Evolutionary conservation across 768 basidiomycete genomes (phyloP), one percentile per base, ranked within the genome.

Genomic region (Leucosporidium yakuticum): DNA sequence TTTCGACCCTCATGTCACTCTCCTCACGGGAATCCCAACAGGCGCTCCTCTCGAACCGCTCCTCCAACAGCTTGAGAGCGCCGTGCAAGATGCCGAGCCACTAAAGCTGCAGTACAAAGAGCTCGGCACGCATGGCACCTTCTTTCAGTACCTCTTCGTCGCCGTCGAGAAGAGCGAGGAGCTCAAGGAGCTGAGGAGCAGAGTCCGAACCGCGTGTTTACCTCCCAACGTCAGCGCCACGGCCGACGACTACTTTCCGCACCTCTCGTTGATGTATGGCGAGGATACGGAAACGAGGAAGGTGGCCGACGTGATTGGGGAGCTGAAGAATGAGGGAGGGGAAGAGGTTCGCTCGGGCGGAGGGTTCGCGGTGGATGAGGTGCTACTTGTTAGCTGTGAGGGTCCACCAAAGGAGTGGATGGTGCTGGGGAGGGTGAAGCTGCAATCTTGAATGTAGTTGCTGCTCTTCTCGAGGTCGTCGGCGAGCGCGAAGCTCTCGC

Each of bases 131-230:
- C 27, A 59, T 2, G 15, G 25, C 8, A 48, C 4, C 50, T 67
- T 51, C 60, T 70, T 67, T 31, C 69, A 70, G 50, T 70, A 58
- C 62, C 17, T 67, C 34, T 70, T 67, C 50, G 54, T 36, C 20
- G 8, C 31, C 4, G 25, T 70, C 49, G 1, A 6, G 4, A 27
- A 49, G 2, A 29, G 32, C 31, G 50, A 29, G 27, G 6, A 27
- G 48, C 50, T 67, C 20, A 2, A 21, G 5, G 23, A 23, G 15
- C 44, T 64, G 15, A 29, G 65, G 5, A 15, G 14, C 8, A 27
- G 31, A 1, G 58, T 64, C 8, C 39, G 65, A 4, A 8, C 3
- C 4, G 32, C n/a, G 2, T 50, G 63, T 4, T 29, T 64, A 2
- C 32, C 48, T n/a, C 23, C 50, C 50, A 23, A 8, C 50, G 23